Conservation (phyloP, 73 alveolate species). For the Tetrahymena borealis region DNA sequence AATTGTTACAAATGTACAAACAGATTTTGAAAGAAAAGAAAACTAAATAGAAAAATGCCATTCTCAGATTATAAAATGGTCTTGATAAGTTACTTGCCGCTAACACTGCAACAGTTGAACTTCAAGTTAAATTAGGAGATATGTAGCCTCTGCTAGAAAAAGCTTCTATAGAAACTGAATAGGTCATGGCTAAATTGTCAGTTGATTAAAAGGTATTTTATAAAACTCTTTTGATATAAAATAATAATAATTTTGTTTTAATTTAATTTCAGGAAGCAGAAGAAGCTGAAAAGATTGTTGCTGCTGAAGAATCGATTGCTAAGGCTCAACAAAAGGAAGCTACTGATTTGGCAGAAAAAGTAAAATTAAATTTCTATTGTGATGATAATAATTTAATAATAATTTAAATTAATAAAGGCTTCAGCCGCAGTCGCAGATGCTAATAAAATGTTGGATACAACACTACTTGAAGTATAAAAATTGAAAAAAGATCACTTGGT, state of each 20-base stretch:
- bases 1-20: slow-evolving; percentile 78
- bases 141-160: background rate
- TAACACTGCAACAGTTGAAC: background rate
- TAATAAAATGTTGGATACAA: slow-evolving; percentile 5
- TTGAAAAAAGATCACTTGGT: slow-evolving; percentile 39
- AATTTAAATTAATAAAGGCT: background rate
- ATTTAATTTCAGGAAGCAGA: background rate
- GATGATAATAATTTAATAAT: background rate
- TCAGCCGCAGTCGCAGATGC: slow-evolving; percentile 15
- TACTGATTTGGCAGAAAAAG: slow-evolving; percentile 19
- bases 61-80: background rate
- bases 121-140: slow-evolving; percentile 1
- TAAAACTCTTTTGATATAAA: background rate
- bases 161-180: background rate
- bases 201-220: background rate
- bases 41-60: slow-evolving; percentile 1
- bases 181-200: background rate
- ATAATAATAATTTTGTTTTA: background rate
- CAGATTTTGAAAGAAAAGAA: slow-evolving; percentile 52
- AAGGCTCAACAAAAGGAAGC: slow-evolving; percentile 16
- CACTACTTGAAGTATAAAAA: slow-evolving; percentile 26
- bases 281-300: background rate
- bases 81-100: slow-evolving; percentile 1
- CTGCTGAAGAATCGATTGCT: slow-evolving; percentile 19
- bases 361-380: background rate